Evolutionary conservation across 164 flowering plant genomes (phyloP).

Genomic region (Macadamia tetraphylla): DNA sequence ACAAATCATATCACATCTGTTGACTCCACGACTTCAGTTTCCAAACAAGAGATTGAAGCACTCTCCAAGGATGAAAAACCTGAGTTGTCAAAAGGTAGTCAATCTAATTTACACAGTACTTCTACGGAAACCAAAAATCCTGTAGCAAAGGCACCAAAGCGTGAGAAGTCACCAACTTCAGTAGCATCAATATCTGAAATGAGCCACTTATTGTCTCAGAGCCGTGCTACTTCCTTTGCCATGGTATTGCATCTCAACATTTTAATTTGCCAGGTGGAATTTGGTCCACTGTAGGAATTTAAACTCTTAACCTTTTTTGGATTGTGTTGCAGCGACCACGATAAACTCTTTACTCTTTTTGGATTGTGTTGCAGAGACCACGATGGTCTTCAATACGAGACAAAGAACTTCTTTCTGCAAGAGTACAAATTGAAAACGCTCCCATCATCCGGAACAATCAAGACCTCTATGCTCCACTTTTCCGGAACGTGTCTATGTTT

Average conservation of each 20-base stretch:
- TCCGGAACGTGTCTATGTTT: conserved; percentile 53
- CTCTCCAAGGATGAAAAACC: conserved; percentile 1
- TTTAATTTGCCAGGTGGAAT: background rate
- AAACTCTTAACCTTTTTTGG: too few species aligned
- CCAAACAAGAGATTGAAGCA: background rate
- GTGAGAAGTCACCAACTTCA: conserved; percentile 14
- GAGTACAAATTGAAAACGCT: conserved; percentile 44
- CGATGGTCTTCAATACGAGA: conserved; percentile 48
- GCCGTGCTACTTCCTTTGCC: conserved; percentile 29
- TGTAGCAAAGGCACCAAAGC: conserved; percentile 3
- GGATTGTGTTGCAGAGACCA: conserved; percentile 31
- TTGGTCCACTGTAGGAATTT: background rate
- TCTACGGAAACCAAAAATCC: background rate
- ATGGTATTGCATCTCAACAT: conserved; percentile 26
- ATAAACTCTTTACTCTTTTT: background rate
- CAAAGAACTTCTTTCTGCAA: conserved; percentile 37
- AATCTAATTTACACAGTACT: background rate
- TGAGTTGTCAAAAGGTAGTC: background rate
- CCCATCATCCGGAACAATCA: conserved; percentile 27
- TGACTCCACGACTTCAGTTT: background rate
- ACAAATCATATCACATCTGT: background rate
- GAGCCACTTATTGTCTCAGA: conserved; percentile 34
- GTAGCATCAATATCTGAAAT: conserved; percentile 49
- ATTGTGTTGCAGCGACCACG: too few species aligned
- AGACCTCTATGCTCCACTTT: conserved; percentile 50